Evolutionary conservation across 257 asterid species (phyloP), one percentile per base, ranked within the genome.

Genomic region (Henckelia pumila): DNA sequence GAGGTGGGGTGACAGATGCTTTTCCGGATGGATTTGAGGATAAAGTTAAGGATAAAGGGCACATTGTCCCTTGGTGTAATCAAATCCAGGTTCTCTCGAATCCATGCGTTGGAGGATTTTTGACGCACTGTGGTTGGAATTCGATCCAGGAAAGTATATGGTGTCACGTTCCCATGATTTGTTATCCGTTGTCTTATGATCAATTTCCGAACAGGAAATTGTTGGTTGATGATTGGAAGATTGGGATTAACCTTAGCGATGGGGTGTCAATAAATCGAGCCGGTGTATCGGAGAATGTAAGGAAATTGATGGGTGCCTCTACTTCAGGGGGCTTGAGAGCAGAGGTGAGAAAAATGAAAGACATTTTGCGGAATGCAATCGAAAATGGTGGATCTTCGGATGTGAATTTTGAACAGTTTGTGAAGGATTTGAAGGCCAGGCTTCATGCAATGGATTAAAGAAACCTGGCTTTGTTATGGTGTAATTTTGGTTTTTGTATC

Each of bases 71-170:
- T 5, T 74, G 78, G 78, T 74, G 78, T 8, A 5, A 28, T 29
- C 78, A 74, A 44, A 59, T 20, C 1, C 32, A 2, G 2, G 37
- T 74, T 2, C n/a, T 74, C 3, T 74, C 71, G 2, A 57, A 74
- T 16, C 47, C 61, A 0, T 23, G 61, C 3, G 57, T 74, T 0
- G 78, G 75, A 59, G 75, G 78, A 0, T 74, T 68, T 52, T 7
- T 74, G 35, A 67, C 78, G 0, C 78, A 68, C 0, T 67, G 78
- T 40, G 78, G 74, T 23, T 74, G 78, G 78, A 74, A 74, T 40
- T 74, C 78, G n/a, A 63, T 62, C 33, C 21, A 67, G 29, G 78
- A 74, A 21, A 74, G 78, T 20, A 28, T 68, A 32, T 74, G 73
- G 73, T 70, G 32, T 10, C 55, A 22, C n/a, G 72, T 74, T 5